Conservation (phyloP, 306 rosid genomes). For the Betula pendula region DNA sequence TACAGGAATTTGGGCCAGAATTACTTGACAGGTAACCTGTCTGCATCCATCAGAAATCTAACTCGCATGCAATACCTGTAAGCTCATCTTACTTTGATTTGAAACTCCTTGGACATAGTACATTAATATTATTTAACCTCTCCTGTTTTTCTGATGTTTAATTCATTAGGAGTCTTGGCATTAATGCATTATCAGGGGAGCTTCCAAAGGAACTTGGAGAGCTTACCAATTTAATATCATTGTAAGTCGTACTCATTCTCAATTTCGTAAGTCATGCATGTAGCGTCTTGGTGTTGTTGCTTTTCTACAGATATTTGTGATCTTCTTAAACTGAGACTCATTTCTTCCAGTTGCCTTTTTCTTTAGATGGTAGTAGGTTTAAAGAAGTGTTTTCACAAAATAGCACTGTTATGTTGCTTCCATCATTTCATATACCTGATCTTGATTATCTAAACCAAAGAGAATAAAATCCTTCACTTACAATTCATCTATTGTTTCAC, state of each 20-base stretch:
- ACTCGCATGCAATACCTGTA: slow-evolving; percentile 66
- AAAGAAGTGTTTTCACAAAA: background rate
- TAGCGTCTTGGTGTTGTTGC: background rate
- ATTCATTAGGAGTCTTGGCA: slow-evolving; percentile 48
- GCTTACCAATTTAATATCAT: slow-evolving; percentile 38
- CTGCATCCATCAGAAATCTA: slow-evolving; percentile 69
- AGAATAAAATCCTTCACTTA: background rate
- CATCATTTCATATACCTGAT: background rate
- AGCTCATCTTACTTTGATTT: slow-evolving; percentile 18
- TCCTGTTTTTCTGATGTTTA: slow-evolving; percentile 6
- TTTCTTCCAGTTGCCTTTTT: background rate
- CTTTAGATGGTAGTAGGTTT: background rate
- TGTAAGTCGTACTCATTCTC: slow-evolving; percentile 48
- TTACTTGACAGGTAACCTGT: slow-evolving; percentile 61
- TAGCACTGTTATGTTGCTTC: background rate
- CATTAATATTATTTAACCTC: background rate
- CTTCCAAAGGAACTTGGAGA: slow-evolving; percentile 72
- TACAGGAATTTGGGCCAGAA: slow-evolving; percentile 61
- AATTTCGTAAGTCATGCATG: background rate
- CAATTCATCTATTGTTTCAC: background rate
- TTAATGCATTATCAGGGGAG: slow-evolving; percentile 67
- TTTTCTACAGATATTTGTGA: background rate
- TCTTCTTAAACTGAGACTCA: background rate
- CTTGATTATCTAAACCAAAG: background rate
- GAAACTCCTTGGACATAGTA: background rate